Evolutionary conservation across 192 early-diverging fungal species (phyloP), one percentile per base, ranked within the genome.

Genomic region (Mortierella antarctica): DNA sequence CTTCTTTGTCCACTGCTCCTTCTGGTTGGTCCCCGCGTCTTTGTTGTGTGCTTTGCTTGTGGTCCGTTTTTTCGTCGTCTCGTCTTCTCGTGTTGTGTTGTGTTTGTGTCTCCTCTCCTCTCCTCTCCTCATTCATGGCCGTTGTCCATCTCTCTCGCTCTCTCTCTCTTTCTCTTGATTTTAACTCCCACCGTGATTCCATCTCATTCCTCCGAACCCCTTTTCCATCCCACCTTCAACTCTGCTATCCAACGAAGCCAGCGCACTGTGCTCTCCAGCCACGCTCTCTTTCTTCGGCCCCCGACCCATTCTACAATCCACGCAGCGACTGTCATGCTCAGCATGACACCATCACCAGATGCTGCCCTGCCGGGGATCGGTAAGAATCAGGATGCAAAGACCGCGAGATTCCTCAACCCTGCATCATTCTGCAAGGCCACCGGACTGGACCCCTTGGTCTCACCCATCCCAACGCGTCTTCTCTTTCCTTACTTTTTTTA

Each of bases 351-450:
- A 60, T 81, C 69, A 31, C 77, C 77, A 7, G 70, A 73, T 63
- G 64, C 70, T 51, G 67, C 71, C 18, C 41, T 71, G 15, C 77
- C 70, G n/a, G 69, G 77, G 41, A 81, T 73, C 39, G 71, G 77
- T 73, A 81, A 58, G 71, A 40, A 3, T 49, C 10, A 0, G 4
- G 18, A 48, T 4, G 46, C 31, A 31, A 31, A 31, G 3, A 3
- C 1, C 31, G 31, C 31, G 31, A 31, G 31, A 1, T 31, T 31
- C 31, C 31, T 31, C 31, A 31, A 31, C 31, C 31, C 31, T 31
- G 3, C 3, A 31, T 31, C 31, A 31, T 31, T 31, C 31, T 31
- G 31, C 31, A 31, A 31, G 31, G 31, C 3, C 31, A 31, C 31
- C 42, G 6, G 31, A 14, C 31, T 54, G 6, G 31, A 14, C n/a